Percentiles rank a stretch among this genome's conserved stretches.
phyloP scores from a whole-genome alignment of 2,329 filamentous ascomycete species.

The Aureobasidium pullulans region DNA sequence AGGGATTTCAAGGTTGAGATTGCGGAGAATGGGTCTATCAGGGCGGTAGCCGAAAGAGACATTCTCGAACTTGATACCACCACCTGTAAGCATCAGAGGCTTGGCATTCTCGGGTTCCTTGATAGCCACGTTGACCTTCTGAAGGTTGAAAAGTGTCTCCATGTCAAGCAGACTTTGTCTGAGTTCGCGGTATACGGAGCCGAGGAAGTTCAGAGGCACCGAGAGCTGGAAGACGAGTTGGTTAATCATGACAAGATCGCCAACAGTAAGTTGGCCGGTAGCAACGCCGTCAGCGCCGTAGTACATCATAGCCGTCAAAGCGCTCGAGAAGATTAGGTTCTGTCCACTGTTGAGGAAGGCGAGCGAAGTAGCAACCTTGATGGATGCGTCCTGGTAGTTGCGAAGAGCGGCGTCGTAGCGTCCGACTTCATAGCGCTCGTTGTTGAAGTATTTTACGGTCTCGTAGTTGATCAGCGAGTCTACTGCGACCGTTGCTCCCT shows the following conservation, averaged over 20 bases:
- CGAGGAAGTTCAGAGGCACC: constrained; percentile 92
- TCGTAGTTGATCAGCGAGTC: constrained; percentile 98
- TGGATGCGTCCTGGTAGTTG: constrained; percentile 85
- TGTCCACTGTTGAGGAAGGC: constrained; percentile 91
- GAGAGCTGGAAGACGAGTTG: constrained; percentile 97
- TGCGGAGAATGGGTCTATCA: constrained; percentile 77
- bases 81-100: constrained; percentile 65
- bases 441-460: constrained; percentile 99
- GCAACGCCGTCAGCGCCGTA: constrained; percentile 86
- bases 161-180: constrained; percentile 93
- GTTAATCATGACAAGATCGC: constrained; percentile 97
- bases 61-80: constrained; percentile 90
- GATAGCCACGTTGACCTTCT: constrained; percentile 89
- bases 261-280: constrained; percentile 72
- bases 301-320: constrained; percentile 97
- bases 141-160: constrained; percentile 95
- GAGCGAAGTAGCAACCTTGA: constrained; percentile 92
- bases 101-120: constrained; percentile 69
- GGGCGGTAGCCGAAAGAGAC: constrained; percentile 88
- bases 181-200: constrained; percentile 94
- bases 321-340: constrained; percentile 92
- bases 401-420: constrained; percentile 83
- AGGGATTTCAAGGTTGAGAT: constrained; percentile 81
- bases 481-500: constrained; percentile 87
- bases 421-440: constrained; percentile 87